A percentile compares a stretch with the other conserved stretches of the same genome.
Conservation (phyloP, 2,329 filamentous ascomycete species). For the Neurospora sp. region DNA sequence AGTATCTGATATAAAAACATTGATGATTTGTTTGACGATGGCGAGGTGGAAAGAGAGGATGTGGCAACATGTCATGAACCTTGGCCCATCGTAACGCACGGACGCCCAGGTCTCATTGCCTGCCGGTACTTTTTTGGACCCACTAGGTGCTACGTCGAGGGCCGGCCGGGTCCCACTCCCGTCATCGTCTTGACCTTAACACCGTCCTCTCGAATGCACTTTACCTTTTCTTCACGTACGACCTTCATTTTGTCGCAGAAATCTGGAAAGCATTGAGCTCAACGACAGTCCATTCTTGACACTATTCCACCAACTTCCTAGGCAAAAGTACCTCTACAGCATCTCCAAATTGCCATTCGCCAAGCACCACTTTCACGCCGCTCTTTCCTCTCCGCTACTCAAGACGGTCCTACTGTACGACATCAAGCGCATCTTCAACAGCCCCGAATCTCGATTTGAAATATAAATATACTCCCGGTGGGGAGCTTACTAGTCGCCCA, state of each 20-base stretch:
- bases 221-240: background rate
- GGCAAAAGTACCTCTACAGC: background rate
- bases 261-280: background rate
- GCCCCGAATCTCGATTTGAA: background rate
- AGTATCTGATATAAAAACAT: background rate
- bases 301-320: background rate
- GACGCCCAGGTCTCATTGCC: background rate
- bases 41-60: background rate
- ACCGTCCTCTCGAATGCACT: background rate
- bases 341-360: background rate
- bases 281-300: background rate
- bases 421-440: background rate
- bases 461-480: background rate
- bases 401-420: background rate
- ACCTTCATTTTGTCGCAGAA: background rate
- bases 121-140: background rate
- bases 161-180: background rate
- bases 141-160: background rate
- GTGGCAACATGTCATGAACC: background rate
- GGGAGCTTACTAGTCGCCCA: slow-evolving; percentile 7
- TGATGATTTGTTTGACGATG: background rate
- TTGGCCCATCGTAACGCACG: background rate
- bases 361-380: background rate
- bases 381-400: background rate
- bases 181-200: background rate